Evolutionary conservation across 1,284 basidiomycete genomes (phyloP).

Genomic region (Leccinum solheimii): DNA sequence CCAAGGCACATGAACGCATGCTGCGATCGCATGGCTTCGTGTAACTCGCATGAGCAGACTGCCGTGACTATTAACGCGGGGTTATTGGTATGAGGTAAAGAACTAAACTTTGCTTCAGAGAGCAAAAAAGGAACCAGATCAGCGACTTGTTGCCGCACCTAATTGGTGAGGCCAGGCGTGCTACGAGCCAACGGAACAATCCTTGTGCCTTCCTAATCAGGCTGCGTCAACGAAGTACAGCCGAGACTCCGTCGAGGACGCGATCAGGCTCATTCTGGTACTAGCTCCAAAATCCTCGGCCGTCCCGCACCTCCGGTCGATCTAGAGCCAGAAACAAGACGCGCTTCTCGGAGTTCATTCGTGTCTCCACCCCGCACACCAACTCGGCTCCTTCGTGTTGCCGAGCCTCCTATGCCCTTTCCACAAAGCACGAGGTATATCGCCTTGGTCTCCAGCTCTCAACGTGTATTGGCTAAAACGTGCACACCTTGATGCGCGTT

Average conservation of each 20-base stretch:
- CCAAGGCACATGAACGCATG: slow-evolving; percentile 30
- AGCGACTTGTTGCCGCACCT: slow-evolving; percentile 20
- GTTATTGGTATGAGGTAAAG: background rate
- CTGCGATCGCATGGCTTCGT: slow-evolving; percentile 21
- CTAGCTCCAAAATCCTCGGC: slow-evolving; percentile 16
- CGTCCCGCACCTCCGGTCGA: slow-evolving; percentile 13
- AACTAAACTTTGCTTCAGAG: background rate
- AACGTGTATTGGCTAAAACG: slow-evolving; percentile 28
- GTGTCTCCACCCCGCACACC: slow-evolving; percentile 7
- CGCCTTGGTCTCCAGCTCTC: slow-evolving; percentile 2
- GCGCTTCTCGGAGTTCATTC: slow-evolving; percentile 21
- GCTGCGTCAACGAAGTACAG: slow-evolving; percentile 1
- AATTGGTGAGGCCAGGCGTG: slow-evolving; percentile 21
- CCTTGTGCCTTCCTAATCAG: slow-evolving; percentile 13
- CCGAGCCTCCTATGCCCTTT: slow-evolving; percentile 12
- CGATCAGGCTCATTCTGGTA: slow-evolving; percentile 15
- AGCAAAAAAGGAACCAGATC: slow-evolving; percentile 12
- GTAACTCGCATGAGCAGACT: background rate
- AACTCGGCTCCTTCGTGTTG: slow-evolving; percentile 11
- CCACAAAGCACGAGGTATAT: slow-evolving; percentile 12
- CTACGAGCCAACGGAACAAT: slow-evolving; percentile 9
- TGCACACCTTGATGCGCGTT: slow-evolving; percentile 15
- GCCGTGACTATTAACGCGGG: slow-evolving; percentile 18
- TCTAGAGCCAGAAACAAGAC: slow-evolving; percentile 10
- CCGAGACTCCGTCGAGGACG: slow-evolving; percentile 23